A percentile compares a stretch with the other conserved stretches of the same genome.
Evolutionary conservation across 495 filamentous ascomycete species (phyloP).

Genomic region (Achaetomiella virescens): DNA sequence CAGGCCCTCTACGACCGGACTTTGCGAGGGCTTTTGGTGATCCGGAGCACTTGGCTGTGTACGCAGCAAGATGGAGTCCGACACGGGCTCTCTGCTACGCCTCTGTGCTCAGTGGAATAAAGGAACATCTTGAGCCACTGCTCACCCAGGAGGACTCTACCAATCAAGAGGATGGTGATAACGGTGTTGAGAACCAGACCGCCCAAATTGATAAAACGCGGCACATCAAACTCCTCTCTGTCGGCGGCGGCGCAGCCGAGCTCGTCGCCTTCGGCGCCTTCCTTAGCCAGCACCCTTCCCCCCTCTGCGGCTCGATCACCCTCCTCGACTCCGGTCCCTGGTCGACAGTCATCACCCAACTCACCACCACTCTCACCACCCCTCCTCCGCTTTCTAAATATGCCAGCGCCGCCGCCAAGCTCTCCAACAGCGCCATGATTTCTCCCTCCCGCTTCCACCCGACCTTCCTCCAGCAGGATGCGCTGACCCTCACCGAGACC

Average conservation of each 20-base stretch:
- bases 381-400: constrained; percentile 47
- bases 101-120: constrained; percentile 52
- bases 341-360: constrained; percentile 50
- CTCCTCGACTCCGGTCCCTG: constrained; percentile 79
- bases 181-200: background rate
- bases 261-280: constrained; percentile 66
- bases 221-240: constrained; percentile 50
- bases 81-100: constrained; percentile 73
- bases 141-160: too few relatives aligned
- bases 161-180: background rate
- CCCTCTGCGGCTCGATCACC: constrained; percentile 37
- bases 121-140: constrained; percentile 30
- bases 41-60: constrained; percentile 63
- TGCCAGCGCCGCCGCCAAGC: constrained; percentile 47
- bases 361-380: constrained; percentile 43
- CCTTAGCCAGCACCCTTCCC: constrained; percentile 39
- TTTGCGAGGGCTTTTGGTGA: constrained; percentile 72
- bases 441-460: constrained; percentile 33
- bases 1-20: constrained; percentile 73
- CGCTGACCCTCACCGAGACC: constrained; percentile 46
- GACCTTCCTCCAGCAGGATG: constrained; percentile 55
- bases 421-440: constrained; percentile 40
- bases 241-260: constrained; percentile 89
- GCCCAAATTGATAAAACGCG: background rate
- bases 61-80: constrained; percentile 83